phyloP scores from a whole-genome alignment of 768 basidiomycete species.

The Lactarius hengduanensis region DNA sequence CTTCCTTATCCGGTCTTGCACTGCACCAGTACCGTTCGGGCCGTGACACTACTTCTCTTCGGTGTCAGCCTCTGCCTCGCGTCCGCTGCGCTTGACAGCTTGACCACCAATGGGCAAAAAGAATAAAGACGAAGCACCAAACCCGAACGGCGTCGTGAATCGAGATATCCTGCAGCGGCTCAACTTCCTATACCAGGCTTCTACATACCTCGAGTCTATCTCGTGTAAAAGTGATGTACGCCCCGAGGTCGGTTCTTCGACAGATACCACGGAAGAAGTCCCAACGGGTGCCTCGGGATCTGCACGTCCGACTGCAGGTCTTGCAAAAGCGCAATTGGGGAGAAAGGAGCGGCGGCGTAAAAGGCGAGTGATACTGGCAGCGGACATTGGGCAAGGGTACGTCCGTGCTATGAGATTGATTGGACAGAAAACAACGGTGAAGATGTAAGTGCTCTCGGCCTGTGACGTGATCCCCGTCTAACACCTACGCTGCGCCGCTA shows the following conservation, averaged over 20 bases:
- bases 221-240: constrained; percentile 11
- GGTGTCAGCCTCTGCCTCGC: background rate
- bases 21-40: background rate
- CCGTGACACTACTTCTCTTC: background rate
- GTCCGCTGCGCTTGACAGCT: background rate
- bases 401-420: constrained; percentile 65
- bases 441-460: constrained; percentile 53
- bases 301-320: background rate
- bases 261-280: background rate
- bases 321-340: background rate
- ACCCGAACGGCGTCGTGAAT: constrained; percentile 57
- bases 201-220: constrained; percentile 54
- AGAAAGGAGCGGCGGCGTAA: constrained; percentile 23
- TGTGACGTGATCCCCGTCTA: background rate
- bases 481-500: constrained; percentile 32
- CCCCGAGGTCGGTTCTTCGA: background rate
- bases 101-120: constrained; percentile 62
- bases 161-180: constrained; percentile 79
- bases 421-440: constrained; percentile 72
- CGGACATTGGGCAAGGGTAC: constrained; percentile 64
- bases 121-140: constrained; percentile 51
- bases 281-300: background rate
- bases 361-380: constrained; percentile 35
- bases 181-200: constrained; percentile 84
- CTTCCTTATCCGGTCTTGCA: constrained; percentile 4